These are phyloP conservation scores for Ceratocystis destructans DNA, from an alignment of 2,329 filamentous ascomycete genomes.

Conservation along the genomic window DNA sequence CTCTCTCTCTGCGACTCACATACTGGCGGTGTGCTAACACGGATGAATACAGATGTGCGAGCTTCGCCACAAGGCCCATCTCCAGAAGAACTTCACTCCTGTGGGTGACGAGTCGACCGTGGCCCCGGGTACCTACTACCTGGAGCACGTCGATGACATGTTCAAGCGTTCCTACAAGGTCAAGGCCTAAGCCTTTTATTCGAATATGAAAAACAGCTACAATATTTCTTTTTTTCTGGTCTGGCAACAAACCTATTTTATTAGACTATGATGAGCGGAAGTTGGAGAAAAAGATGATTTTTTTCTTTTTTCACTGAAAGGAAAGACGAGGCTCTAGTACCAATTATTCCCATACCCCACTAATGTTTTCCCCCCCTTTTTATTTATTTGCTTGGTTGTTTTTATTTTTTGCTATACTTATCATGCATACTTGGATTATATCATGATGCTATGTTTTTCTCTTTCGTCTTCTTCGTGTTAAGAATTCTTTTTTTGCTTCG, in stretches of 20 bases:
- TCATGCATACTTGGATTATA: constrained; percentile 3
- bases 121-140: constrained; percentile 57
- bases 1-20: not conserved
- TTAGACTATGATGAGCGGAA: constrained; percentile 1
- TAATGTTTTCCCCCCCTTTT: not conserved
- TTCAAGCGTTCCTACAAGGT: constrained; percentile 67
- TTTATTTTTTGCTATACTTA: constrained; percentile 8
- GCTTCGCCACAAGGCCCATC: constrained; percentile 68
- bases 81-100: constrained; percentile 66
- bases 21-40: not conserved
- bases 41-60: constrained; percentile 49
- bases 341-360: not conserved
- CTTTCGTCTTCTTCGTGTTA: not conserved
- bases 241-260: not conserved
- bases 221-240: constrained; percentile 5
- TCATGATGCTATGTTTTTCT: not conserved
- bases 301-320: not conserved
- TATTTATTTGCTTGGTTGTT: constrained; percentile 10
- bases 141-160: constrained; percentile 70
- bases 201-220: constrained; percentile 12
- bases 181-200: constrained; percentile 44
- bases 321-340: not conserved
- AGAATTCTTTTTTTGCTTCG: not conserved
- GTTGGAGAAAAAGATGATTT: not conserved
- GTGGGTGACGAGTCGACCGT: constrained; percentile 55